Evolutionary conservation across 2,329 filamentous ascomycete species (phyloP), one percentile per base, ranked within the genome.

Genomic region (Macroventuria anomochaeta): DNA sequence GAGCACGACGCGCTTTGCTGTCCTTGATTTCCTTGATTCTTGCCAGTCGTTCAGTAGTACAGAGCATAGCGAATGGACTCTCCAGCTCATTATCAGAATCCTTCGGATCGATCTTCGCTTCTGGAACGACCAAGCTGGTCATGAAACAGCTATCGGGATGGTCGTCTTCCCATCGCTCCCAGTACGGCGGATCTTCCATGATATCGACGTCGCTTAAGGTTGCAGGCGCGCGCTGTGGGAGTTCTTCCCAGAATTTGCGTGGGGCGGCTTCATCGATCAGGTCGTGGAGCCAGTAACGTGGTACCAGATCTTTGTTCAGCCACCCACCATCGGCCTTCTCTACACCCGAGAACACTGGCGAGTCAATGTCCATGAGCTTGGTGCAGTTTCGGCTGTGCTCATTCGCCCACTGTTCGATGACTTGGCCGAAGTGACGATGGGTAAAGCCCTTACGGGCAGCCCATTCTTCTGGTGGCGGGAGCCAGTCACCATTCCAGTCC

Each of bases 391-490:
- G 17, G 20, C 61, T 37, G 5, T 66, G 50, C 3, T 51, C 53
- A 15, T 65, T 57, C 3, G 69, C 61, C 74, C 75, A 77, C 8
- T 51, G 37, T 18, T 73, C 69, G 31, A 78, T 67, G 15, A 49
- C 41, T 7, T 68, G 62, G 5, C 68, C 67, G 29, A 74, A 72
- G 62, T 70, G 67, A n/a, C 62, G 71, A 53, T 66, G 52, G 1
- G 47, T 50, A 36, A 63, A 73, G 8, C 58, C 47, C 28, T 63
- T 66, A n/a, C 77, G 73, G 8, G 57, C 63, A 21, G 76, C 71
- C 81, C 81, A 83, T 20, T 80, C 74, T 15, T 78, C 68, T 2
- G 79, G 79, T 18, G 80, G 71, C 2, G 80, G 79, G 21, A 76
- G 66, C 69, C 75, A 77, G 7, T 76, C 68, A 11, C 79, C 79